Evolutionary conservation across 306 rosid species (phyloP), one percentile per base, ranked within the genome.

Genomic region (Begonia peltatifolia): DNA sequence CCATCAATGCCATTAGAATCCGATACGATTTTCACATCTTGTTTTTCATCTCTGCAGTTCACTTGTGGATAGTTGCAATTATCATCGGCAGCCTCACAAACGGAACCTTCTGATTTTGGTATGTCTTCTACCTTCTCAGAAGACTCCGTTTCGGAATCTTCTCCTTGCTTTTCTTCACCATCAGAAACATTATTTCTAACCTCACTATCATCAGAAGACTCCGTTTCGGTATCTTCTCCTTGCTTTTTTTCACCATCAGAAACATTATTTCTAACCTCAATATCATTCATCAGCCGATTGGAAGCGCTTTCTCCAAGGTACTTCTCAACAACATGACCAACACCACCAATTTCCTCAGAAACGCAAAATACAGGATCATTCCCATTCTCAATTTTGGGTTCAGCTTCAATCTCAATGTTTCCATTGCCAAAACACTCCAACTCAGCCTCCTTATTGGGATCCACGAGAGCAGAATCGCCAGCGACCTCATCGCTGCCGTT

Each of bases 401-500:
- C 61, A 25, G 23, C 60, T 50, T 23, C 6, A 52, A 12, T 25
- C 13, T 58, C 48, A 12, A 22, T 12, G 17, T 41, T 18, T 22
- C 14, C 64, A 48, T 6, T 50, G 14, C 51, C 56, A 15, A 18
- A 51, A 42, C 38, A 7, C 4, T 18, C 23, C 6, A n/a, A 7
- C 48, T 53, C 44, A 38, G 36, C 38, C 38, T 5, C 38, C 9
- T 0, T 66, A 50, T 41, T 44, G 46, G 57, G 84, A 74, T 83
- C 84, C 59, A 78, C 18, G 2, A 9, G 69, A 60, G 4, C 50
- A 47, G 67, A 67, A 63, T 59, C 63, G 23, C 18, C 52, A 13
- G 68, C 60, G 4, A 58, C 53, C 48, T 42, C 71, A 12, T 68
- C 75, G 35, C 41, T 49, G 6, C 61, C 70, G 11, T 43, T 57